Percentiles rank a stretch among this genome's conserved stretches.
These are phyloP conservation scores for Scleroderma citrinum DNA, from an alignment of 768 basidiomycete species.

Conservation along the genomic window DNA sequence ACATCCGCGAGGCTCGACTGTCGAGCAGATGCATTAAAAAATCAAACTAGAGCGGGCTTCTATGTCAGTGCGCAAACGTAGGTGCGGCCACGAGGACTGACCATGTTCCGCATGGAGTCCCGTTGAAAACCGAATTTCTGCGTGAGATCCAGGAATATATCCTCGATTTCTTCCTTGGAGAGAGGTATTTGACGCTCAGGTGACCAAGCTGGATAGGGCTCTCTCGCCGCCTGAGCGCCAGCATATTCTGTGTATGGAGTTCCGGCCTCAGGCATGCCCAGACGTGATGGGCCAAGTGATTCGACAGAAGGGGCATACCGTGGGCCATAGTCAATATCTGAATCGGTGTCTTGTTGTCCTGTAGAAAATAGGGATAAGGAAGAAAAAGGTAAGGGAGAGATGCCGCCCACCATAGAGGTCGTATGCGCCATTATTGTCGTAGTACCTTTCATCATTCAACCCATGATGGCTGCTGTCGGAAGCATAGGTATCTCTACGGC, in stretches of 20 bases:
- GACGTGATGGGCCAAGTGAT: slow-evolving; percentile 58
- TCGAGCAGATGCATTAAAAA: slow-evolving; percentile 97
- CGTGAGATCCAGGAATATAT: slow-evolving; percentile 93
- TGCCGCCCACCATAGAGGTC: slow-evolving; percentile 54
- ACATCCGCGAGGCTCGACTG: slow-evolving; percentile 95
- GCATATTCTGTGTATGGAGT: slow-evolving; percentile 66
- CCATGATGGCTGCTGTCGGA: slow-evolving; percentile 67
- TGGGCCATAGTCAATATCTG: slow-evolving; percentile 70
- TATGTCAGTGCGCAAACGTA: slow-evolving; percentile 7
- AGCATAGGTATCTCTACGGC: slow-evolving; percentile 59
- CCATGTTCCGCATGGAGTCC: slow-evolving; percentile 95
- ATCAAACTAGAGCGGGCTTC: slow-evolving; percentile 60
- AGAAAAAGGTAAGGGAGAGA: slow-evolving; percentile 3
- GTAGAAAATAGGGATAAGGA: slow-evolving; percentile 13
- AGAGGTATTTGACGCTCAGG: slow-evolving; percentile 91
- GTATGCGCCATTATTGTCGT: slow-evolving; percentile 59
- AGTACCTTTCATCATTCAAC: slow-evolving; percentile 36
- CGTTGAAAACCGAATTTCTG: slow-evolving; percentile 99
- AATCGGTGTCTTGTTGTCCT: slow-evolving; percentile 83
- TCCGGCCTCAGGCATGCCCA: slow-evolving; percentile 56
- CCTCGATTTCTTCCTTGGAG: slow-evolving; percentile 98
- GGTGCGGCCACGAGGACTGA: slow-evolving; percentile 24
- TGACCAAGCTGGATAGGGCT: slow-evolving; percentile 94
- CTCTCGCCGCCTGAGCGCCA: slow-evolving; percentile 51
- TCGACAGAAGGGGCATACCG: slow-evolving; percentile 69